Evolutionary conservation across 1,284 basidiomycete genomes (phyloP).

Genomic region (Taiwanofungus camphoratus): DNA sequence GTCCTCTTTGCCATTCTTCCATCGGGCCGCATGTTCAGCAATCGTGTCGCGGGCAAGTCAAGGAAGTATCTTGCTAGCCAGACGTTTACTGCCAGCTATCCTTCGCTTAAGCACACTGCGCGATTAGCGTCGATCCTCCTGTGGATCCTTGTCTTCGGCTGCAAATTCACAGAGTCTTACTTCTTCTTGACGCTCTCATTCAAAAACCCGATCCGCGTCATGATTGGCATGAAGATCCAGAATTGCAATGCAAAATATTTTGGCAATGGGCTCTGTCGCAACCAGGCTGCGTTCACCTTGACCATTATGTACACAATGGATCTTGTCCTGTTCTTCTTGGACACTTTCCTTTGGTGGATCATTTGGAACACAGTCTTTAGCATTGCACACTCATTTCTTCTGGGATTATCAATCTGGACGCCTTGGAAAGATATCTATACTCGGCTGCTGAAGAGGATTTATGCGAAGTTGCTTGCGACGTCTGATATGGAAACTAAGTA

Average conservation of each 20-base stretch:
- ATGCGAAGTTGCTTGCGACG: constrained; percentile 88
- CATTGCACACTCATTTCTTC: constrained; percentile 82
- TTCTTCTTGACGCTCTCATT: constrained; percentile 95
- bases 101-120: constrained; percentile 50
- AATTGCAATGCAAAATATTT: constrained; percentile 82
- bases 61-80: constrained; percentile 94
- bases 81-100: constrained; percentile 94
- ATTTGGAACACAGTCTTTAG: constrained; percentile 97
- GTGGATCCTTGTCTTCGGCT: constrained; percentile 88
- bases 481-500: constrained; percentile 94
- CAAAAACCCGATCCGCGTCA: constrained; percentile 82
- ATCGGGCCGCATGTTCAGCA: constrained; percentile 92
- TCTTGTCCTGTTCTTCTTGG: constrained; percentile 89
- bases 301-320: constrained; percentile 98
- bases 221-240: constrained; percentile 92
- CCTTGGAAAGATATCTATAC: constrained; percentile 96
- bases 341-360: constrained; percentile 96
- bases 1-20: constrained; percentile 84
- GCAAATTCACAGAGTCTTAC: constrained; percentile 93
- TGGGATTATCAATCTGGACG: constrained; percentile 94
- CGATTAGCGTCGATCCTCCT: constrained; percentile 73
- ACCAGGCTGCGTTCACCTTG: constrained; percentile 89
- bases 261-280: constrained; percentile 73
- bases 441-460: constrained; percentile 90
- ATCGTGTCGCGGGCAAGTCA: constrained; percentile 88